These are phyloP conservation scores for Neurospora sp. DNA, from an alignment of 495 filamentous ascomycete genomes.

Conservation along the genomic window DNA sequence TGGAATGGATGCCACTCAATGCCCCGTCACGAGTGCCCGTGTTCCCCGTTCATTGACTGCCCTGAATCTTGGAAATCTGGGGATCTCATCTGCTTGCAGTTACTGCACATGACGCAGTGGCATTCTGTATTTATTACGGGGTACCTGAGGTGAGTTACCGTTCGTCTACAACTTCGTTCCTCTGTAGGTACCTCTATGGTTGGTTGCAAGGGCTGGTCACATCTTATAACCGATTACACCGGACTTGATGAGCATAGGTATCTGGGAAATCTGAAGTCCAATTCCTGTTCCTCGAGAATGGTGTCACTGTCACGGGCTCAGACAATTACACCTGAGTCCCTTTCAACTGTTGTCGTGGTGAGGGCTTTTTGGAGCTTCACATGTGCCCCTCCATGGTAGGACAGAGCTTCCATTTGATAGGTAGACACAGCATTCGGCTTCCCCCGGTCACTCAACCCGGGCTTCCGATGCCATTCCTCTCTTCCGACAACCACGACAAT, in stretches of 20 bases:
- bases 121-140: neutral
- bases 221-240: neutral
- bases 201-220: neutral
- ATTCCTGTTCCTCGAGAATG: neutral
- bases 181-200: neutral
- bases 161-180: neutral
- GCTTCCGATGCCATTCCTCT: neutral
- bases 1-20: neutral
- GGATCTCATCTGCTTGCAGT: neutral
- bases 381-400: neutral
- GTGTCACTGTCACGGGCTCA: neutral
- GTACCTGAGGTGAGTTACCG: neutral
- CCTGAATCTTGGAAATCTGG: neutral
- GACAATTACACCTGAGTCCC: neutral
- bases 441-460: neutral
- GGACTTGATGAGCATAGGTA: neutral
- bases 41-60: neutral
- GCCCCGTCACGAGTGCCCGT: neutral
- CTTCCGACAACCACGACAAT: neutral
- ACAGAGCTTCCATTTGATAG: neutral
- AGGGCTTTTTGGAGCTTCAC: neutral
- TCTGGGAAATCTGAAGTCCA: neutral
- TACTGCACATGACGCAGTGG: neutral
- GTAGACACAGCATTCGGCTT: neutral
- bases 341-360: neutral